Conservation (phyloP, 768 basidiomycete species). For the Tylopilus sp. region DNA sequence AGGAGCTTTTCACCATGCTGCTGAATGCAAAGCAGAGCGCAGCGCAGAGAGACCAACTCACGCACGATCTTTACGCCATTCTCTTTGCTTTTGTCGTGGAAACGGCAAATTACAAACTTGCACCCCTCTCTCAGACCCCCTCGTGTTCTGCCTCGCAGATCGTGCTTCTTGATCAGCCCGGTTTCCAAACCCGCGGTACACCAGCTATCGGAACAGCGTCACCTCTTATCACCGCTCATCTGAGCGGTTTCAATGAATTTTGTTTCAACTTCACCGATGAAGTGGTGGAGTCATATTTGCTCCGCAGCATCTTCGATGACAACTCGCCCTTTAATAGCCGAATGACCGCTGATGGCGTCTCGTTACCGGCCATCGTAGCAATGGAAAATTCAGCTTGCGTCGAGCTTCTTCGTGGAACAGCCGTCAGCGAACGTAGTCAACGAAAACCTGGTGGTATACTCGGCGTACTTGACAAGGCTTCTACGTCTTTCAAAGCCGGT, state of each 20-base stretch:
- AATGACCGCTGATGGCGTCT: conserved; percentile 49
- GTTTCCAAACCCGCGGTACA: conserved; percentile 53
- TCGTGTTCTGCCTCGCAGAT: conserved; percentile 45
- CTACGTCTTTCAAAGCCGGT: conserved; percentile 47
- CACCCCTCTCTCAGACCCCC: conserved; percentile 41
- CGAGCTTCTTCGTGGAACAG: conserved; percentile 57
- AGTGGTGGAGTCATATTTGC: conserved; percentile 53
- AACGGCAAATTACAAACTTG: conserved; percentile 56
- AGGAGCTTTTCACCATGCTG: conserved; percentile 56
- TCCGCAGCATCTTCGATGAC: conserved; percentile 53
- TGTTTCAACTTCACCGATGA: conserved; percentile 59
- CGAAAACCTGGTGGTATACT: conserved; percentile 57
- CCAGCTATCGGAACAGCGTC: conserved; percentile 38
- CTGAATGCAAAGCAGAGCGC: conserved; percentile 50
- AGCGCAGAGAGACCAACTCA: conserved; percentile 50
- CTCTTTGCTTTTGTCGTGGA: conserved; percentile 62
- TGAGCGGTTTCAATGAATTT: conserved; percentile 61
- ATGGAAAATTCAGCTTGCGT: conserved; percentile 55
- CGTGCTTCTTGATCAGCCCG: conserved; percentile 51
- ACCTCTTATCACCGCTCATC: conserved; percentile 53
- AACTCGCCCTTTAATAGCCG: conserved; percentile 42
- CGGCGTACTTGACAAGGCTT: conserved; percentile 52
- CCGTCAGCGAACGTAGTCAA: conserved; percentile 42
- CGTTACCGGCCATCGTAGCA: conserved; percentile 43
- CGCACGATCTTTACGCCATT: conserved; percentile 59